Evolutionary conservation across 140 eudicot genomes (phyloP).

Genomic region (Oenanthe javanica): DNA sequence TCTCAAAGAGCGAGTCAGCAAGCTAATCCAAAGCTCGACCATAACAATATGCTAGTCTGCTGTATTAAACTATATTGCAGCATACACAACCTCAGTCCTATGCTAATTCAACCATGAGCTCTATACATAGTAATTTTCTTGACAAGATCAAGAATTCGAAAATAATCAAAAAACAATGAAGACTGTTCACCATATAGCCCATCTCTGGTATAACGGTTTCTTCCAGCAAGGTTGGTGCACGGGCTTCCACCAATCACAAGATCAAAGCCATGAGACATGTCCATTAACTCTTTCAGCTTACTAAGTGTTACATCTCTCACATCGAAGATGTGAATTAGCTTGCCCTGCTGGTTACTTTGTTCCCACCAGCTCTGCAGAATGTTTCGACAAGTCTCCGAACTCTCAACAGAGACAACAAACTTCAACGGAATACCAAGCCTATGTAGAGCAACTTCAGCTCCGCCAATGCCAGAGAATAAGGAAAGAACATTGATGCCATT

Average conservation of each 20-base stretch:
- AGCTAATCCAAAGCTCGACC: too few relatives aligned
- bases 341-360: constrained; percentile 56
- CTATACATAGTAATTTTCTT: constrained; percentile 7
- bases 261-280: constrained; percentile 47
- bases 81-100: too few relatives aligned
- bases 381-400: constrained; percentile 28
- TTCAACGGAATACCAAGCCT: constrained; percentile 57
- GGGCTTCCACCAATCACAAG: constrained; percentile 81
- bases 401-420: constrained; percentile 68
- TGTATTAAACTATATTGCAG: too few relatives aligned
- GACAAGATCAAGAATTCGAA: constrained; percentile 43
- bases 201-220: constrained; percentile 26
- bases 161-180: constrained; percentile 49
- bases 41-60: too few relatives aligned
- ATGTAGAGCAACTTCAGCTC: constrained; percentile 76
- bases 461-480: constrained; percentile 83
- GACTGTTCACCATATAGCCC: constrained; percentile 74
- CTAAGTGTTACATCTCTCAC: constrained; percentile 25
- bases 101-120: neutral
- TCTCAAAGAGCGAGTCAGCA: too few relatives aligned
- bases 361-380: constrained; percentile 72
- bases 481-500: constrained; percentile 58
- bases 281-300: constrained; percentile 19
- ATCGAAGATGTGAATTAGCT: constrained; percentile 30
- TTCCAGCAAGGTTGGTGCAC: constrained; percentile 75